Percentiles rank a stretch among this genome's conserved stretches.
phyloP scores from a whole-genome alignment of 768 basidiomycete genomes.

The Russula sp. region DNA sequence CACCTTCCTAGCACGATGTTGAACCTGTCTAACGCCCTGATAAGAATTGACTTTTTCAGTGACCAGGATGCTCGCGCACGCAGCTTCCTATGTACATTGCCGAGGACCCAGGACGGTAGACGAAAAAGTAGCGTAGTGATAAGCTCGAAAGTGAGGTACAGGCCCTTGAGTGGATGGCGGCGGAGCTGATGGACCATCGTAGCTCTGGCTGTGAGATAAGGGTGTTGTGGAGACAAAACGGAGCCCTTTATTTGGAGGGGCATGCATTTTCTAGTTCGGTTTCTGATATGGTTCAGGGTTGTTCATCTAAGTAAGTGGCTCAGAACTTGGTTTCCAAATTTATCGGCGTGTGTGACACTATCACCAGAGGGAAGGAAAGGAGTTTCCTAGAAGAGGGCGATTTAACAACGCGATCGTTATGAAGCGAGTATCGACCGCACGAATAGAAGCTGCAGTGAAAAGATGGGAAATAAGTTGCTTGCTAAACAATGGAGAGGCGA shows the following conservation, averaged over 20 bases:
- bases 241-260: not conserved
- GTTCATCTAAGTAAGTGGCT: too few species aligned
- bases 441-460: too few species aligned
- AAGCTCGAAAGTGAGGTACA: conserved; percentile 14
- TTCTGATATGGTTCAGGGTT: too few species aligned
- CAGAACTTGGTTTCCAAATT: not conserved
- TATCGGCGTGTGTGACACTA: not conserved
- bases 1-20: conserved; percentile 2
- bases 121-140: conserved; percentile 6
- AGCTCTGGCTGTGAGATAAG: too few species aligned
- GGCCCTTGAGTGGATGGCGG: conserved; percentile 6
- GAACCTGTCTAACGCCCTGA: not conserved
- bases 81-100: not conserved
- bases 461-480: too few species aligned
- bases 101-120: conserved; percentile 12
- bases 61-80: conserved; percentile 15
- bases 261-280: too few species aligned
- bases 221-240: not conserved
- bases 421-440: too few species aligned
- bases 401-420: too few species aligned
- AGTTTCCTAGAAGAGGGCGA: too few species aligned
- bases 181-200: conserved; percentile 16
- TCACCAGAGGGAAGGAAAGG: not conserved
- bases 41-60: conserved; percentile 1
- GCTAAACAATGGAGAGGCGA: too few species aligned